These are phyloP conservation scores for Plantago rigida DNA, from an alignment of 305 asterid species.

Conservation along the genomic window DNA sequence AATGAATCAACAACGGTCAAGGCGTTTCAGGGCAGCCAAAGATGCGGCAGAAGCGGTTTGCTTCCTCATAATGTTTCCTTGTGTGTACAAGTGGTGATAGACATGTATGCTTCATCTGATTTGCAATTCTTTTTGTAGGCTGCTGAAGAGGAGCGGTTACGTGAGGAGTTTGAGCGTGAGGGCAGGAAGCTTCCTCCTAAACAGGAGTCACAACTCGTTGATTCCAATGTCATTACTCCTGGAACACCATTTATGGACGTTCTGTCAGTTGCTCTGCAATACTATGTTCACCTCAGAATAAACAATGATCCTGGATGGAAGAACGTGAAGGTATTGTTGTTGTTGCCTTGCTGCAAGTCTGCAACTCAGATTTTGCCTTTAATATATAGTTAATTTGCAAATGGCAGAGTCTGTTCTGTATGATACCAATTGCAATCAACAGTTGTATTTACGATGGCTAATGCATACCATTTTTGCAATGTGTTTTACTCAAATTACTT, in stretches of 20 bases:
- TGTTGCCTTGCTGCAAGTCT: neutral
- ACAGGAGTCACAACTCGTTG: constrained; percentile 68
- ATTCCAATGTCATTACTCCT: constrained; percentile 91
- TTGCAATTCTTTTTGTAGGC: constrained; percentile 46
- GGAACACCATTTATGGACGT: constrained; percentile 97
- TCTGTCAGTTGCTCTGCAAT: constrained; percentile 74
- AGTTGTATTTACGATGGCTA: neutral
- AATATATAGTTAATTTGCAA: no score
- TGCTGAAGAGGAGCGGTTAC: constrained; percentile 86
- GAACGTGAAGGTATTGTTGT: constrained; percentile 61
- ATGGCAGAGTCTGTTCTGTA: no score
- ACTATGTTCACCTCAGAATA: constrained; percentile 67
- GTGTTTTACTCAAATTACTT: constrained; percentile 24
- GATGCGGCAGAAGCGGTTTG: constrained; percentile 90
- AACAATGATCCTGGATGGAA: constrained; percentile 96
- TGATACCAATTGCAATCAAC: neutral
- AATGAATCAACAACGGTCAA: constrained; percentile 94
- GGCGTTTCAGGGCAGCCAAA: constrained; percentile 98
- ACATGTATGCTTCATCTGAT: constrained; percentile 13
- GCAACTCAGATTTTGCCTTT: neutral
- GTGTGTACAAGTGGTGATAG: constrained; percentile 6
- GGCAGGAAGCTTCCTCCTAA: constrained; percentile 97
- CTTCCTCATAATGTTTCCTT: constrained; percentile 23
- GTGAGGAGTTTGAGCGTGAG: constrained; percentile 79
- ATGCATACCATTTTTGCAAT: constrained; percentile 7